Evolutionary conservation across 2,329 filamentous ascomycete species (phyloP), one percentile per base, ranked within the genome.

Genomic region (Diplodia sapinea): DNA sequence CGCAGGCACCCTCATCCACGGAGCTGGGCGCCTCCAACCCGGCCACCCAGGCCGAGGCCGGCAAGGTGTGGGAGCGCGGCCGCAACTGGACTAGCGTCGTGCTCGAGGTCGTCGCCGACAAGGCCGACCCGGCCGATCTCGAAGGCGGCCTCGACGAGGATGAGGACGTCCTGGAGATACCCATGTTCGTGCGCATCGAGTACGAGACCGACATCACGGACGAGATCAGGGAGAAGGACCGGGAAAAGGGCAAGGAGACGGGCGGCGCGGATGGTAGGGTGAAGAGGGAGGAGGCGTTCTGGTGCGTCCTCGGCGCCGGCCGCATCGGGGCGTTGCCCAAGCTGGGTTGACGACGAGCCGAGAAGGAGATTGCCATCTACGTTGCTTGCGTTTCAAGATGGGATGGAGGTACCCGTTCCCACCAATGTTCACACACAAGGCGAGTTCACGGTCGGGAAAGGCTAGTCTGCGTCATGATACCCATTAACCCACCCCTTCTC

Each of bases 71-170:
- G 91, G 94, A 97, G 70, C 87, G 90, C 65, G 94, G 94, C 0
- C 85, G 94, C 43, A 99, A 98, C 78, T 97, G 94, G 92, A 95
- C 95, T 17, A 95, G 90, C 71, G 92, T 99, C 12, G 91, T 97
- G 23, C 84, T 99, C 31, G 95, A 99, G 77, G 90, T 99, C 15
- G 87, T 97, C 0, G 87, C 94, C 74, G 69, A 69, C 71, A 70
- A 73, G 23, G 71, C 69, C 23, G 71, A 78, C 65, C 65, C 61
- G 36, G 75, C 72, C 43, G 76, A 75, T 3, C 61, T 65, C 36
- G 76, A 79, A 31, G 82, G 85, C 70, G 75, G 73, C 47, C 66
- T 81, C 13, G 78, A 79, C 33, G 83, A 86, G 57, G 87, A 88
- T 69, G 86, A 88, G 67, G 85, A 89, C 74, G 80, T 89, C 36